Conservation (phyloP, 805 yeast genomes). For the Wickerhamiella cacticola region DNA sequence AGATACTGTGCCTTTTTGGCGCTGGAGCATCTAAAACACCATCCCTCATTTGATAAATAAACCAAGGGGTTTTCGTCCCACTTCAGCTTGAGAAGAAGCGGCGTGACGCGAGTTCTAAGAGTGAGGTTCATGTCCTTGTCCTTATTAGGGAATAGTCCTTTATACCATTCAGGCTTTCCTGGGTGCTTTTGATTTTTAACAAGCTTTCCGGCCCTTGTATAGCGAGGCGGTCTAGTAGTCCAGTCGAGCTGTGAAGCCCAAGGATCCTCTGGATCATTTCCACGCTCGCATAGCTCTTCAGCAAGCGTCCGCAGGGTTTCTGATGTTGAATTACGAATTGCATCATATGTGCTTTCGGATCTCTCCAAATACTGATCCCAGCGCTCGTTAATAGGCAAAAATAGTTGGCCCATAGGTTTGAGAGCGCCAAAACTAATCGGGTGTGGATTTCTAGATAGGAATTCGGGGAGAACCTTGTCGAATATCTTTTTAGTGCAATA, state of each 20-base stretch:
- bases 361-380: constrained; percentile 65
- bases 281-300: constrained; percentile 41
- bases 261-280: constrained; percentile 45
- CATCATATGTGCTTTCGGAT: constrained; percentile 57
- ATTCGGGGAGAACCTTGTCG: constrained; percentile 55
- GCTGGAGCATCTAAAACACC: constrained; percentile 64
- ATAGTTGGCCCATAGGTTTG: constrained; percentile 55
- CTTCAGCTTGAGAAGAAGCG: constrained; percentile 58
- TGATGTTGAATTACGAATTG: constrained; percentile 45
- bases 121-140: constrained; percentile 44
- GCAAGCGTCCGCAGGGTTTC: constrained; percentile 48
- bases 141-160: constrained; percentile 38
- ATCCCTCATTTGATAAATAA: constrained; percentile 72
- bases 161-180: constrained; percentile 92
- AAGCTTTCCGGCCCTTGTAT: constrained; percentile 47
- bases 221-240: constrained; percentile 48
- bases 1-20: constrained; percentile 26
- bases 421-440: constrained; percentile 90
- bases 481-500: constrained; percentile 60
- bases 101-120: constrained; percentile 61
- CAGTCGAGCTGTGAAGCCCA: constrained; percentile 90
- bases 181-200: constrained; percentile 64
- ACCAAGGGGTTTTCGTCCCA: constrained; percentile 79
- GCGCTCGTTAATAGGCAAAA: constrained; percentile 59
- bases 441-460: constrained; percentile 64